Conservation (phyloP, 805 yeast genomes). For the Candida loeiensis region DNA sequence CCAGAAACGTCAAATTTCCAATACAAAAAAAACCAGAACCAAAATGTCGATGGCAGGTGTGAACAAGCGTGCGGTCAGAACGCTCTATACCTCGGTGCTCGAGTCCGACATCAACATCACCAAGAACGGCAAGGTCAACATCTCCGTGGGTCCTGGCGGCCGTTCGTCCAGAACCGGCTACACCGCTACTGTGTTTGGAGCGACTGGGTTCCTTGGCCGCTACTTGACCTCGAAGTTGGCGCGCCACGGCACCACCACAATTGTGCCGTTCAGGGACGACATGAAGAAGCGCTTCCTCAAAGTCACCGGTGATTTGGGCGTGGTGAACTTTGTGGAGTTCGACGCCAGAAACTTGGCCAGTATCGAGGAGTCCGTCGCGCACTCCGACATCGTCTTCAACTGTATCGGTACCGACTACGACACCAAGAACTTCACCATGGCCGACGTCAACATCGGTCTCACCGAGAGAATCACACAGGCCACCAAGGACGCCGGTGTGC, state of each 20-base stretch:
- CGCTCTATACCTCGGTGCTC: conserved; percentile 39
- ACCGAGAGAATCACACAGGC: conserved; percentile 76
- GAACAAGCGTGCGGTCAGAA: conserved; percentile 18
- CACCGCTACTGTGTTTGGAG: conserved; percentile 87
- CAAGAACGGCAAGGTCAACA: conserved; percentile 67
- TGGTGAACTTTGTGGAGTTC: conserved; percentile 77
- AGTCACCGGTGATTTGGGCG: conserved; percentile 84
- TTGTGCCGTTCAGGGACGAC: conserved; percentile 81
- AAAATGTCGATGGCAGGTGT: conserved; percentile 14
- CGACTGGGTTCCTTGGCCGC: conserved; percentile 74
- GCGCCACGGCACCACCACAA: conserved; percentile 73
- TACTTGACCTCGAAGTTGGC: conserved; percentile 70
- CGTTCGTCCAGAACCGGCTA: conserved; percentile 82
- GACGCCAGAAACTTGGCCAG: conserved; percentile 75
- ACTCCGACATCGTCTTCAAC: conserved; percentile 80
- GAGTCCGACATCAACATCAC: conserved; percentile 68
- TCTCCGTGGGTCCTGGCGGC: conserved; percentile 76
- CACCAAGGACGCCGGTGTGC: conserved; percentile 62
- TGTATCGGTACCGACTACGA: conserved; percentile 70
- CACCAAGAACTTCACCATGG: conserved; percentile 78
- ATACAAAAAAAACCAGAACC: conserved; percentile 8
- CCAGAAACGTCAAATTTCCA: conserved; percentile 25
- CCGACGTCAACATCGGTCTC: conserved; percentile 78
- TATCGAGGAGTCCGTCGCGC: conserved; percentile 71
- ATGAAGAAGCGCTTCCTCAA: conserved; percentile 73